A percentile compares a stretch with the other conserved stretches of the same genome.
Conservation (phyloP, 2,329 filamentous ascomycete genomes). For the Nothopassalora personata region DNA sequence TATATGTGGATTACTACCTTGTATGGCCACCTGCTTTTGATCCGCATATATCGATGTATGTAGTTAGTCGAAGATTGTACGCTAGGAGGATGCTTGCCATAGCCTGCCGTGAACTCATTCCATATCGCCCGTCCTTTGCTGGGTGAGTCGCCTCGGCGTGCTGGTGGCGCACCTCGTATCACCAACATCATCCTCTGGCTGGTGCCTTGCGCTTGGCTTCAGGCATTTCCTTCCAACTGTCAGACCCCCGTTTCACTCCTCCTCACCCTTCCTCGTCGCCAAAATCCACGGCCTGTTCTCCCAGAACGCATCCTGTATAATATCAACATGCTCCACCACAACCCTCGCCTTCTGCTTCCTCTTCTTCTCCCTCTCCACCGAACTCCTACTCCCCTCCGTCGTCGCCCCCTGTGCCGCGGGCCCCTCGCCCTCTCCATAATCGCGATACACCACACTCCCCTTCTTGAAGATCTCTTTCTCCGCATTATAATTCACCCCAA, state of each 20-base stretch:
- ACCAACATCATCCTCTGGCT: no score
- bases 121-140: no score
- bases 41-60: no score
- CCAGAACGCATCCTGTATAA: conserved; percentile 97
- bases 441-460: conserved; percentile 78
- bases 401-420: not conserved
- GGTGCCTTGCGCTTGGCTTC: no score
- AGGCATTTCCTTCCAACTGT: no score
- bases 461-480: conserved; percentile 90
- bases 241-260: not conserved
- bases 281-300: conserved; percentile 70
- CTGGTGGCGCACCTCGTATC: no score
- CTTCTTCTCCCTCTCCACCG: conserved; percentile 78
- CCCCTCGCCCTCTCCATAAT: conserved; percentile 32
- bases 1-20: no score
- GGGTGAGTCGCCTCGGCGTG: no score
- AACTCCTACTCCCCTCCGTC: conserved; percentile 53
- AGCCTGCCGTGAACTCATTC: no score
- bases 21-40: no score
- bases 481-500: conserved; percentile 96
- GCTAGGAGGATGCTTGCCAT: no score
- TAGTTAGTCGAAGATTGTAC: no score
- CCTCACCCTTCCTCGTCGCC: conserved; percentile 20
- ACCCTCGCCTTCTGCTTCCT: conserved; percentile 73
- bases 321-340: conserved; percentile 78